Evolutionary conservation across 106 monocot genomes (phyloP).

Genomic region (Dendrobium chrysotoxum): DNA sequence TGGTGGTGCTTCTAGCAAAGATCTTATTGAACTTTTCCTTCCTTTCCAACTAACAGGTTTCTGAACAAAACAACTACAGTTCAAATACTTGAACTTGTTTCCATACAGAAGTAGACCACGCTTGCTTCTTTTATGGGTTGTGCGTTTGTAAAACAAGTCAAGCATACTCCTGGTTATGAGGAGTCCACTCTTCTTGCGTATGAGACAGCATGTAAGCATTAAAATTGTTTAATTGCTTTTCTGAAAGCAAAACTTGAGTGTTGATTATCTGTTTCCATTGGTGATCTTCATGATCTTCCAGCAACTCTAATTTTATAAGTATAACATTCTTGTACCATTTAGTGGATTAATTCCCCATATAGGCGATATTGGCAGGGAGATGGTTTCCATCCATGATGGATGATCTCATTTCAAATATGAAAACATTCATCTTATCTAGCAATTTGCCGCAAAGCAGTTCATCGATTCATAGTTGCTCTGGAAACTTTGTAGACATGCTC

Average conservation of each 20-base stretch:
- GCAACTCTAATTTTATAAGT: background rate
- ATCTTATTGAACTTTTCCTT: background rate
- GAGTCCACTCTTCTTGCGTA: slow-evolving; percentile 57
- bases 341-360: background rate
- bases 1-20: background rate
- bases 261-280: too few species aligned
- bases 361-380: background rate
- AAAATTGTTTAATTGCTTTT: background rate
- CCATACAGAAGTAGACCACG: background rate
- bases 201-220: slow-evolving; percentile 64
- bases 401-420: background rate
- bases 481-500: too few species aligned
- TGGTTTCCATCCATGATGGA: background rate
- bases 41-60: background rate
- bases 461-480: too few species aligned
- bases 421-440: too few species aligned
- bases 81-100: background rate
- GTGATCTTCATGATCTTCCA: background rate
- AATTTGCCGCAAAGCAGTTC: too few species aligned
- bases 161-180: slow-evolving; percentile 51
- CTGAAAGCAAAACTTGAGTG: too few species aligned
- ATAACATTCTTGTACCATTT: background rate
- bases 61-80: background rate
- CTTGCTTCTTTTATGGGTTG: slow-evolving; percentile 40
- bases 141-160: slow-evolving; percentile 22